Percentiles rank a stretch among this genome's conserved stretches.
Evolutionary conservation across 2,329 filamentous ascomycete genomes (phyloP).

Genomic region (Periconia digitata): DNA sequence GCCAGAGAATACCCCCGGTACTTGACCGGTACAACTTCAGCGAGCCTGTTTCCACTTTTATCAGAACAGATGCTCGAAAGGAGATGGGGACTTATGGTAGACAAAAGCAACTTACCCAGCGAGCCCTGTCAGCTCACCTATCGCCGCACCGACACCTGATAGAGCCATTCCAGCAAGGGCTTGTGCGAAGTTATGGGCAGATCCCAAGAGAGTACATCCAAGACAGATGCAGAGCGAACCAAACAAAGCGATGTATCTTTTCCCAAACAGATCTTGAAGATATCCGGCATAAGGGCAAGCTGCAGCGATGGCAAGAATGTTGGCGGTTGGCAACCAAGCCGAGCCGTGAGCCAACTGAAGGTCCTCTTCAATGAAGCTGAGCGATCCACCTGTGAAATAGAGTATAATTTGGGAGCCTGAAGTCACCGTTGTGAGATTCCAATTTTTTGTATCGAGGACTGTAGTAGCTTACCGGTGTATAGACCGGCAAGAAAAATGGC

Average conservation of each 20-base stretch:
- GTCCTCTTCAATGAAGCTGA: constrained; percentile 33
- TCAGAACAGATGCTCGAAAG: neutral
- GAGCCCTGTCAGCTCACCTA: constrained; percentile 38
- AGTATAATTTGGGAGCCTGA: constrained; percentile 39
- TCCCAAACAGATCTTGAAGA: constrained; percentile 39
- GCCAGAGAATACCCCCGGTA: constrained; percentile 38
- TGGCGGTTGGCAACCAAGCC: constrained; percentile 38
- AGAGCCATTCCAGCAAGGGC: constrained; percentile 38
- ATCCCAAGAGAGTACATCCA: constrained; percentile 31
- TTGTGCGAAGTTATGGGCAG: constrained; percentile 35
- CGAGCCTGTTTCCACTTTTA: constrained; percentile 19
- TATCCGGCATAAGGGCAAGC: constrained; percentile 39
- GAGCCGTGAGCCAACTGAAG: constrained; percentile 22
- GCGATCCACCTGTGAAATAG: constrained; percentile 36
- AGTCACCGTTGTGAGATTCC: constrained; percentile 16
- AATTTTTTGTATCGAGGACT: neutral
- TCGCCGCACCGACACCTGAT: constrained; percentile 37
- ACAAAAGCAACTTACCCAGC: constrained; percentile 31
- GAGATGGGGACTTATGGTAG: too few relatives aligned
- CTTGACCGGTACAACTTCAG: constrained; percentile 37
- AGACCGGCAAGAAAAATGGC: constrained; percentile 41
- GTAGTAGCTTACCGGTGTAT: constrained; percentile 34
- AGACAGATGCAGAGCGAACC: constrained; percentile 33
- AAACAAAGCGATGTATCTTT: constrained; percentile 39
- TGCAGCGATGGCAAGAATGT: constrained; percentile 39